These are phyloP conservation scores for Cerioporus squamosus DNA, from an alignment of 1,284 basidiomycete species.

Conservation along the genomic window DNA sequence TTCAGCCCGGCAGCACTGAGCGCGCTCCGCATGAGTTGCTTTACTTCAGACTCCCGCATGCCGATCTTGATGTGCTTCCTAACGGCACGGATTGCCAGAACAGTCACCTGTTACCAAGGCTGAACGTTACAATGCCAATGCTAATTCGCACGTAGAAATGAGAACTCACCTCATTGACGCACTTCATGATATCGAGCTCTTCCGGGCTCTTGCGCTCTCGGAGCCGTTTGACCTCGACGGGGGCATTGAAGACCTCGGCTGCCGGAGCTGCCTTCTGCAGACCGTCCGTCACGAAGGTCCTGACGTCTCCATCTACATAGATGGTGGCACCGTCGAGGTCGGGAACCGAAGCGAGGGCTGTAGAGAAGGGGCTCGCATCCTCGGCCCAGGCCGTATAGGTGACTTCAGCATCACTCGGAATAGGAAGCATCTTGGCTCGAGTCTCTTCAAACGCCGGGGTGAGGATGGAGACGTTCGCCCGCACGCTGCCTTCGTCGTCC, in stretches of 20 bases:
- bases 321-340: slow-evolving; percentile 42
- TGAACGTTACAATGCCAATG: background rate
- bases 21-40: slow-evolving; percentile 56
- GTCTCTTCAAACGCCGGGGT: slow-evolving; percentile 81
- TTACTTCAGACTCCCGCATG: slow-evolving; percentile 75
- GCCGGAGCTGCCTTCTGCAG: slow-evolving; percentile 50
- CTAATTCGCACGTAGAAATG: background rate
- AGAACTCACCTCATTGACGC: slow-evolving; percentile 73
- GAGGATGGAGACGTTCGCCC: slow-evolving; percentile 59
- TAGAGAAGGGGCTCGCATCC: slow-evolving; percentile 68
- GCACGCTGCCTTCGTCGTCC: slow-evolving; percentile 34
- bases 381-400: slow-evolving; percentile 77
- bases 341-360: slow-evolving; percentile 52
- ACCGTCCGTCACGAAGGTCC: slow-evolving; percentile 68
- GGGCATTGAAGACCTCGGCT: slow-evolving; percentile 49
- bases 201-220: slow-evolving; percentile 76
- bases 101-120: slow-evolving; percentile 57
- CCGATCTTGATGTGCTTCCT: slow-evolving; percentile 68
- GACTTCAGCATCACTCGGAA: slow-evolving; percentile 51
- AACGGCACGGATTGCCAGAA: slow-evolving; percentile 74
- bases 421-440: slow-evolving; percentile 62
- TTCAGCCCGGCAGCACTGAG: slow-evolving; percentile 62
- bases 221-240: slow-evolving; percentile 57
- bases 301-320: slow-evolving; percentile 63
- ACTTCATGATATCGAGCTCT: slow-evolving; percentile 76